phyloP scores from a whole-genome alignment of 257 asterid genomes.

The Solanum verrucosum region DNA sequence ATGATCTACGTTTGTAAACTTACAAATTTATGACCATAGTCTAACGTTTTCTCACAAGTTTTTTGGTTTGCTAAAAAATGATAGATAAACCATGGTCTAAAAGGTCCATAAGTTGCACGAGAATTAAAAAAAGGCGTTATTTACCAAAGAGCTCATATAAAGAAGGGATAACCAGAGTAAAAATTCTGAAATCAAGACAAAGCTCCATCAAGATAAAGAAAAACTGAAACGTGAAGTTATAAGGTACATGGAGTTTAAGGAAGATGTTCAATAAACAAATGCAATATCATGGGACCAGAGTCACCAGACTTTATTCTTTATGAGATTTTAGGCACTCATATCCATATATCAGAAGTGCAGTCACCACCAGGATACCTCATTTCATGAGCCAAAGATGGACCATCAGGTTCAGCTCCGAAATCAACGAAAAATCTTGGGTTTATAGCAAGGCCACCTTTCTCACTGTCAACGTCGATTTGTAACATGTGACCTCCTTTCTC shows the following conservation, averaged over 20 bases:
- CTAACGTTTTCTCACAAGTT: not conserved
- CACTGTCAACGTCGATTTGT: slow-evolving; percentile 70
- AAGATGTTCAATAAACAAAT: not conserved
- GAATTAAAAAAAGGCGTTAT: not conserved
- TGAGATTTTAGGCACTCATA: slow-evolving; percentile 11
- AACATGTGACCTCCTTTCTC: slow-evolving; percentile 80
- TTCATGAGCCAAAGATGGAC: slow-evolving; percentile 91
- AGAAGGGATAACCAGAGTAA: not conserved
- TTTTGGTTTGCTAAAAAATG: not conserved
- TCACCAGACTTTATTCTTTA: not conserved
- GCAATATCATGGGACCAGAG: not conserved
- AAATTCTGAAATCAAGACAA: not conserved
- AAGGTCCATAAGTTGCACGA: not conserved
- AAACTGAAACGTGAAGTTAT: not conserved
- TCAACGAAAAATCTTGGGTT: slow-evolving; percentile 72
- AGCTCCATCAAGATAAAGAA: not conserved
- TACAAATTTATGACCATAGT: not conserved
- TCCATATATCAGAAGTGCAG: slow-evolving; percentile 98
- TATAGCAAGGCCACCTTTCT: slow-evolving; percentile 69
- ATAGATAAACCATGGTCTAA: not conserved
- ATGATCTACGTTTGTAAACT: not conserved
- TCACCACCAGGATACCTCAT: slow-evolving; percentile 99
- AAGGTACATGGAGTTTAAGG: not conserved
- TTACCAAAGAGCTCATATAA: not conserved
- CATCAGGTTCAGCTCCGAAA: slow-evolving; percentile 80